Evolutionary conservation across 129 eudicot species (phyloP), one percentile per base, ranked within the genome.

Genomic region (Gnaphalium uliginosum): DNA sequence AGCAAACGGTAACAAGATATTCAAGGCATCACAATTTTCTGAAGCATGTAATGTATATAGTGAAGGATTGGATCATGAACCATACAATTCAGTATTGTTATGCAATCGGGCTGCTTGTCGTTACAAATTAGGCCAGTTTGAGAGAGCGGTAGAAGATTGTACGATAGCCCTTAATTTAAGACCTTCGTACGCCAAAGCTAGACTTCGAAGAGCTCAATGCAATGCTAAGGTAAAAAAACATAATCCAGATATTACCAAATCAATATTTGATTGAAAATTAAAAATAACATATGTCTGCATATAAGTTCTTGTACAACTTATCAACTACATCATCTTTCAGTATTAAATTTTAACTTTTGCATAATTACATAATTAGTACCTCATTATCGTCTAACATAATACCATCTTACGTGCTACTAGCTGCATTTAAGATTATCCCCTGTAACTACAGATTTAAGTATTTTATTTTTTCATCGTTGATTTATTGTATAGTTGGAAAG

Each of bases 31-130:
- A 2, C 83, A 81, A 70, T 86, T 81, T 68, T 69, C 71, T 0
- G 92, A 90, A 66, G 98, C 98, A 1, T 79, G 74, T 57, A 66
- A 54, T 51, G 81, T 77, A 51, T 93, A 90, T 65, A 85, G 84
- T 10, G 87, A 83, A 79, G 98, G 96, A 57, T 67, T 93, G 63
- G 92, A 90, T 64, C 83, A 77, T 6, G 96, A 90, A 25, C 85
- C 90, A 0, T 68, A 79, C 69, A 93, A 93, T 80, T 83, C 98
- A 6, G 77, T 90, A 23, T 51, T 93, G 79, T 63, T 90, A 75
- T 88, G 92, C 81, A 93, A 93, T 59, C 75, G 98, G 13, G 96
- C 96, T 73, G 96, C 96, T 69, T 90, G 98, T 71, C 81, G 90
- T 26, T 83, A 79, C 53, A 90, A 90, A 80, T 54, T 88, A 75